These are phyloP conservation scores for Thamnidium elegans DNA, from an alignment of 192 early-diverging fungal species.

Conservation along the genomic window DNA sequence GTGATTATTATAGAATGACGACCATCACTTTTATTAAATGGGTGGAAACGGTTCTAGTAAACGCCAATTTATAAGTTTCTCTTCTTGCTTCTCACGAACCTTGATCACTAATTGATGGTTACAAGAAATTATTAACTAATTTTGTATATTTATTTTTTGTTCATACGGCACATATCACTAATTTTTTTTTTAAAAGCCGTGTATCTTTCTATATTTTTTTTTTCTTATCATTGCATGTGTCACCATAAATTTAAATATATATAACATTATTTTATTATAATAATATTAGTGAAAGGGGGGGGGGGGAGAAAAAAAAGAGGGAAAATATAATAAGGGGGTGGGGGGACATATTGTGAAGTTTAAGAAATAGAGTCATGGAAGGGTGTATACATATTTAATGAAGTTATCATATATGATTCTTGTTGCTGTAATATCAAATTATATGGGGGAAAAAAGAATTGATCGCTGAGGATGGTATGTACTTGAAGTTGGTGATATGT, in stretches of 20 bases:
- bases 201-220: too few species aligned
- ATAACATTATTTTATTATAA: too few species aligned
- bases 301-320: neutral
- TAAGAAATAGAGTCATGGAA: neutral
- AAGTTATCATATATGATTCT: neutral
- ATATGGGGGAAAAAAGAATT: neutral
- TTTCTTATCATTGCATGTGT: too few species aligned
- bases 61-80: constrained; percentile 25
- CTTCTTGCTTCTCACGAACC: constrained; percentile 30
- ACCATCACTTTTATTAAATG: constrained; percentile 36
- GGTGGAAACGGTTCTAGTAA: constrained; percentile 25
- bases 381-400: neutral
- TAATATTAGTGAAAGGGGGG: too few species aligned
- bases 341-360: neutral
- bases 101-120: constrained; percentile 30
- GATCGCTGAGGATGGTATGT: neutral
- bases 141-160: neutral
- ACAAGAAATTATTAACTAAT: neutral
- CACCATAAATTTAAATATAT: too few species aligned
- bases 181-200: too few species aligned
- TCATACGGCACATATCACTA: too few species aligned
- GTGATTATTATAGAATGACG: constrained; percentile 28
- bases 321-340: neutral
- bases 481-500: too few species aligned
- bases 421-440: neutral